A percentile compares a stretch with the other conserved stretches of the same genome.
phyloP scores from a whole-genome alignment of 148 eudicot genomes.

The Dysphania ambrosioides region DNA sequence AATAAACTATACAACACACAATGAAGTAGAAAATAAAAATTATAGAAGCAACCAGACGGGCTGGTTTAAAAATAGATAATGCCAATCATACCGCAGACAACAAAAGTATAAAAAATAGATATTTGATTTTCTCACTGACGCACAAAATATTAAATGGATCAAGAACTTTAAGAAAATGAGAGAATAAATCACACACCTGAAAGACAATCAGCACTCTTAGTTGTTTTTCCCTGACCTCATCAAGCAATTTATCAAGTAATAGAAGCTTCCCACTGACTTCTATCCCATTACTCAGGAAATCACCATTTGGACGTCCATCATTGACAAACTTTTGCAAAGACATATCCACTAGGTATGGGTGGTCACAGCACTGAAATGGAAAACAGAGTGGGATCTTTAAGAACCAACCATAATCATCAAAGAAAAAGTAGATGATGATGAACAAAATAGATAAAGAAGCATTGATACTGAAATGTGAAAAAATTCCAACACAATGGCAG shows the following conservation, averaged over 20 bases:
- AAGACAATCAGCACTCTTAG: conserved; percentile 55
- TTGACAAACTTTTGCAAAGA: conserved; percentile 44
- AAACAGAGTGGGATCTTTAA: background rate
- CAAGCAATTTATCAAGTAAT: conserved; percentile 60
- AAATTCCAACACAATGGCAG: background rate
- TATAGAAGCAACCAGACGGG: background rate
- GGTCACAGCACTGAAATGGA: conserved; percentile 74
- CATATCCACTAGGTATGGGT: conserved; percentile 64
- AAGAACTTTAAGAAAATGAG: background rate
- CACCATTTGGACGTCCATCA: conserved; percentile 35
- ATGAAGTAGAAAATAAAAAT: background rate
- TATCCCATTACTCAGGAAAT: conserved; percentile 56
- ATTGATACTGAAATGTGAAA: background rate
- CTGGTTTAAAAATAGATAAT: background rate
- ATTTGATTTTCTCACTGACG: background rate
- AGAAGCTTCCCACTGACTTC: conserved; percentile 79
- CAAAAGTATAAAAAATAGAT: background rate
- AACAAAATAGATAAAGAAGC: background rate
- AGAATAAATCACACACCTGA: conserved; percentile 44
- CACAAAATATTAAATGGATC: background rate
- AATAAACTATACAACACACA: background rate
- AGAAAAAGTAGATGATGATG: conserved; percentile 1
- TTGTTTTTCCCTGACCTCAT: conserved; percentile 44
- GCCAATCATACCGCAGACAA: background rate
- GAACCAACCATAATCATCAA: background rate